A percentile compares a stretch with the other conserved stretches of the same genome.
Conservation (phyloP, 352 stramenopile genomes). For the Globisporangium perplexum region DNA sequence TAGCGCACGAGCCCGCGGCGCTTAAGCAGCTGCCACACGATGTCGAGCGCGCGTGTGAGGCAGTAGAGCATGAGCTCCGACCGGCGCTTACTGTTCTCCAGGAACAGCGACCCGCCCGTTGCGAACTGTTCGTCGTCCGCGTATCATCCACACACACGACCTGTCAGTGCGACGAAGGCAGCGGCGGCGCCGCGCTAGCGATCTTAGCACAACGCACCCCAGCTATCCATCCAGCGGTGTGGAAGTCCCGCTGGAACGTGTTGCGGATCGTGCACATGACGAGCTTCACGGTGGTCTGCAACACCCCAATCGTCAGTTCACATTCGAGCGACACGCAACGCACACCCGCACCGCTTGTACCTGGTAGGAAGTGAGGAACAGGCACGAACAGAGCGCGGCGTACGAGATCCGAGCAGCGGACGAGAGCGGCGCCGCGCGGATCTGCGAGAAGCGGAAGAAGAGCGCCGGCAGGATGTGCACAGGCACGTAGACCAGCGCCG, state of each 20-base stretch:
- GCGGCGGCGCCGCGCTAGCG: neutral
- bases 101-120: constrained; percentile 57
- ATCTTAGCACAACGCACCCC: too few species aligned
- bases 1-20: constrained; percentile 63
- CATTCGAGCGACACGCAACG: too few species aligned
- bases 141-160: too few species aligned
- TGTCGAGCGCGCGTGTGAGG: constrained; percentile 60
- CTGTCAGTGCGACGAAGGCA: too few species aligned
- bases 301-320: neutral
- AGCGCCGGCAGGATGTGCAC: constrained; percentile 75
- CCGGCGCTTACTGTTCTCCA: constrained; percentile 81
- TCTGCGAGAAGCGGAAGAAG: constrained; percentile 28
- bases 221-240: constrained; percentile 31
- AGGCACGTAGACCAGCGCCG: constrained; percentile 72
- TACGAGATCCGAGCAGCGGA: neutral
- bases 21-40: constrained; percentile 78
- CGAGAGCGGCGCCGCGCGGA: neutral
- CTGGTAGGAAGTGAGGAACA: neutral
- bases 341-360: too few species aligned
- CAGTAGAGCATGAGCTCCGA: constrained; percentile 87
- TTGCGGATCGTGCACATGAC: constrained; percentile 64
- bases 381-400: neutral
- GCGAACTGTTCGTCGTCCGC: constrained; percentile 41
- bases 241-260: constrained; percentile 58
- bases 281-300: neutral